Evolutionary conservation across 345 rosid species (phyloP).

Genomic region (Eucalyptus pumila): DNA sequence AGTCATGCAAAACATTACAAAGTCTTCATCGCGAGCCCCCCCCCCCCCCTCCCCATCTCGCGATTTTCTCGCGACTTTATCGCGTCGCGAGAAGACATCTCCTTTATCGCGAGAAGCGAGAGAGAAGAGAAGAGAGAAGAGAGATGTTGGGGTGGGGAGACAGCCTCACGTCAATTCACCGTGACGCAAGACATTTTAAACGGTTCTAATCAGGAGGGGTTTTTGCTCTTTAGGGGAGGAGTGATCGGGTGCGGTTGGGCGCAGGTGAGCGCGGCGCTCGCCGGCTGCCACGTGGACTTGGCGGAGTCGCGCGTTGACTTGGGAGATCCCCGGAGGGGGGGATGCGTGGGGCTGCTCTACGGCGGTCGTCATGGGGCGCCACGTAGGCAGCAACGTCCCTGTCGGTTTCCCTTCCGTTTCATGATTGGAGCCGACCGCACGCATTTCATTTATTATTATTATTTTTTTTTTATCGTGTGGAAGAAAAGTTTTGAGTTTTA

Average conservation of each 20-base stretch:
- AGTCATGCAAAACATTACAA: background rate
- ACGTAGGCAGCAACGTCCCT: background rate
- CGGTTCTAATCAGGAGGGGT: constrained; percentile 9
- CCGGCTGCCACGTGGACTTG: background rate
- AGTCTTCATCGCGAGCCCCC: background rate
- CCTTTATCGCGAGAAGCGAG: background rate
- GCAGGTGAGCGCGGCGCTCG: background rate
- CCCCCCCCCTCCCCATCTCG: rapidly evolving
- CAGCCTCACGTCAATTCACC: constrained; percentile 16
- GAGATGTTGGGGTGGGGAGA: background rate
- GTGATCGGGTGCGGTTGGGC: background rate
- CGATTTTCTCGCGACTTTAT: background rate
- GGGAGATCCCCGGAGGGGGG: background rate
- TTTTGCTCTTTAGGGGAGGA: background rate
- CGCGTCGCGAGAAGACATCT: background rate
- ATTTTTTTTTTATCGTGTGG: background rate
- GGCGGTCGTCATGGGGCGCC: background rate
- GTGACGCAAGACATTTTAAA: constrained; percentile 28
- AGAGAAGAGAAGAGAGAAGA: background rate
- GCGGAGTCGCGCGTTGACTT: background rate
- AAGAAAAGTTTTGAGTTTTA: background rate
- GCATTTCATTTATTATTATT: background rate
- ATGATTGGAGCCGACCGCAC: background rate
- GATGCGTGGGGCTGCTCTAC: background rate
- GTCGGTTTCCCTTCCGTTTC: background rate